These are phyloP conservation scores for Styphnolobium japonicum DNA, from an alignment of 306 rosid species.

Conservation along the genomic window DNA sequence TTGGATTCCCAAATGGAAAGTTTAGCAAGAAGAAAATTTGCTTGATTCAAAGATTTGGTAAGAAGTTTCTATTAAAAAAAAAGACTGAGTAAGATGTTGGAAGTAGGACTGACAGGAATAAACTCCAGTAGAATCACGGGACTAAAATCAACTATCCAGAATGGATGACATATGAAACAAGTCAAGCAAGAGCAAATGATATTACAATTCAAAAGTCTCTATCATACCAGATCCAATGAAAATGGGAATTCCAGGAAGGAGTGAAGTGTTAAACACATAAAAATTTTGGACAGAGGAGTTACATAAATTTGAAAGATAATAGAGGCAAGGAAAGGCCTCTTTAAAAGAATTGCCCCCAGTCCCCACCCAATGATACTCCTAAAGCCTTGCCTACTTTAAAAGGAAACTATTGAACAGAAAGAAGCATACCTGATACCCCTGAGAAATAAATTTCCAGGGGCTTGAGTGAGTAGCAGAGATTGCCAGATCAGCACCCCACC, in stretches of 20 bases:
- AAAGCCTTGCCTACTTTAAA: neutral
- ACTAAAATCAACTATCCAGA: neutral
- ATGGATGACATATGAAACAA: neutral
- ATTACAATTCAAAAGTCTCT: too few relatives aligned
- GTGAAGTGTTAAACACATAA: neutral
- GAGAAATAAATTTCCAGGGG: neutral
- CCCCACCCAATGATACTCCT: neutral
- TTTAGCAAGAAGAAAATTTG: too few relatives aligned
- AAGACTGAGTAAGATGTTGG: too few relatives aligned
- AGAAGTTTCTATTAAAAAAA: too few relatives aligned
- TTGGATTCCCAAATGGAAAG: too few relatives aligned
- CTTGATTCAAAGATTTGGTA: too few relatives aligned
- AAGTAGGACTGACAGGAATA: too few relatives aligned
- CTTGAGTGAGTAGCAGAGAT: neutral
- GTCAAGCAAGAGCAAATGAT: neutral
- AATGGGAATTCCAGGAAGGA: neutral
- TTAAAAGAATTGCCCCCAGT: neutral
- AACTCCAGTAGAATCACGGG: neutral
- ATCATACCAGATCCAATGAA: neutral
- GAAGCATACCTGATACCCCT: neutral
- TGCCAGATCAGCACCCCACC: neutral
- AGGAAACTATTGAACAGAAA: neutral
- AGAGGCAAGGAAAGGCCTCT: neutral
- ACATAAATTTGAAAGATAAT: neutral
- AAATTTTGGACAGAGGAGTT: neutral